Evolutionary conservation across 305 asterid species (phyloP), one percentile per base, ranked within the genome.

Genomic region (Solanum hybrid): DNA sequence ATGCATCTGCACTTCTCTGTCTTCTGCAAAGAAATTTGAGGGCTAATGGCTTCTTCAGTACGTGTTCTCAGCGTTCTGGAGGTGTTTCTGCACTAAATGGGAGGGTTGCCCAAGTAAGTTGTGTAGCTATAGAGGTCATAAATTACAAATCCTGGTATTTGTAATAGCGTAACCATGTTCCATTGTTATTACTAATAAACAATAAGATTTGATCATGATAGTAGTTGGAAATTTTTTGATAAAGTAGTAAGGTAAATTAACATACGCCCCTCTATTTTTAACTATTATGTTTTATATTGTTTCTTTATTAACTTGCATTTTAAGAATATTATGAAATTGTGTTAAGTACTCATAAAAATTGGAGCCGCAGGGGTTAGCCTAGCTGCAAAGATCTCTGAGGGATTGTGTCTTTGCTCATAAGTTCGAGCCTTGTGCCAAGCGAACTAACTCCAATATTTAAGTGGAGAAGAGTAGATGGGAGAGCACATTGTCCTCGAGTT

Each of bases 1-100:
- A 95, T 92, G 93, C 98, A 88, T 96, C 99, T 80, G 99, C 99
- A 68, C 99, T 97, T 93, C 91, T 97, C 68, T 96, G 99, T 92
- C 98, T 97, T 88, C 95, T 97, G 90, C 99, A 96, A 94, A 96
- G 95, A 93, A 96, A 97, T 89, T 93, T 95, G 92, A 96, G 97
- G 88, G 93, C 98, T 80, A 97, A 91, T 93, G 99, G 99, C 90
- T 96, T 96, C 92, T 88, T 95, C 91, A 92, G 93, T 92, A 91
- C 96, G 87, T 93, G 94, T 92, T 92, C 98, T 92, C 98, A 95
- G 91, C 97, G 97, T 89, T 93, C 98, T 90, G 95, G 93, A 24
- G 96, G 97, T 72, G 94, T 96, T 87, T 81, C 94, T 39, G 98
- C 96, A 88, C 14, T 93, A 89, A 96, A 95, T 91, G 99, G 98